Conservation (phyloP, 257 asterid species). For the Asclepias syriaca region DNA sequence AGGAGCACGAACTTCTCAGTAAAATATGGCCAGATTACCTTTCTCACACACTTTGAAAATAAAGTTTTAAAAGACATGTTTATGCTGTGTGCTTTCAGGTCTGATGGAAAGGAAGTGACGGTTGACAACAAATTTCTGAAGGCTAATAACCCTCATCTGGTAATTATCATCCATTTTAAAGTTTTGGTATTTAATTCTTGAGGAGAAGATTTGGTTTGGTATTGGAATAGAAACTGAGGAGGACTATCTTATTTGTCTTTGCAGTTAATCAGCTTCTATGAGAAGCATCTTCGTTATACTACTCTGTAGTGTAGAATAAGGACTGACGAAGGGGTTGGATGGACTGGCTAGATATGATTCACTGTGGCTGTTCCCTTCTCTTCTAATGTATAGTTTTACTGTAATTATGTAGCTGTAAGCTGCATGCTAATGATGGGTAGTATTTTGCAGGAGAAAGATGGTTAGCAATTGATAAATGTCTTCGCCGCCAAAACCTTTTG, state of each 20-base stretch:
- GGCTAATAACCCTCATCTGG: constrained; percentile 77
- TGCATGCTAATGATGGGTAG: neutral
- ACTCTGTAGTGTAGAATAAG: constrained; percentile 25
- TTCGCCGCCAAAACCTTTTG: neutral
- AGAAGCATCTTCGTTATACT: constrained; percentile 66
- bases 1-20: neutral
- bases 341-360: constrained; percentile 4
- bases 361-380: constrained; percentile 12
- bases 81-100: constrained; percentile 40
- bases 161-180: constrained; percentile 23
- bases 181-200: neutral
- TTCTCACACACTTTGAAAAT: too few species aligned
- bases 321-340: constrained; percentile 16
- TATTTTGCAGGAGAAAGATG: neutral
- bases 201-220: neutral
- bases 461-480: neutral
- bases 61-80: too few species aligned
- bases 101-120: constrained; percentile 71
- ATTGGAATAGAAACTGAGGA: neutral
- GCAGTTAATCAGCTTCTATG: constrained; percentile 87
- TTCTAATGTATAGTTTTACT: constrained; percentile 31
- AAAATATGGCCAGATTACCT: neutral
- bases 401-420: constrained; percentile 34
- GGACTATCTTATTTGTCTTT: constrained; percentile 4
- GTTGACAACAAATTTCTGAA: constrained; percentile 91